These are phyloP conservation scores for Populus deltoides DNA, from an alignment of 345 rosid species.

Conservation along the genomic window DNA sequence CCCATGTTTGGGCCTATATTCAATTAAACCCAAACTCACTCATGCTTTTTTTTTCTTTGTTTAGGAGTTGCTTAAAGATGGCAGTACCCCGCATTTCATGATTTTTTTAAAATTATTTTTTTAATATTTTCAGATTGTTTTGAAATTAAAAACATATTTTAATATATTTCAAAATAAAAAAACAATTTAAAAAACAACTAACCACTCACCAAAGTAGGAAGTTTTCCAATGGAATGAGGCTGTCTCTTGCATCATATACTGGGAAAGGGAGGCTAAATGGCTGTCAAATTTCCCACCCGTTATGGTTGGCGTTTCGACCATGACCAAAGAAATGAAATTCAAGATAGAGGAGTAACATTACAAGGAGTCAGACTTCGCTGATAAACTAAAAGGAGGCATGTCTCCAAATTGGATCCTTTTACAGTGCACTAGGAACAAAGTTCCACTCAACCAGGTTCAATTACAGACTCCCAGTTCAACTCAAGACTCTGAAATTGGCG, in stretches of 20 bases:
- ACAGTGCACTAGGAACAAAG: not conserved
- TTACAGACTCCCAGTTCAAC: slow-evolving; percentile 6
- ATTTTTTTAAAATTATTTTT: too few relatives aligned
- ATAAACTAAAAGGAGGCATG: not conserved
- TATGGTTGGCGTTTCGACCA: not conserved
- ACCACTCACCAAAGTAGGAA: too few relatives aligned
- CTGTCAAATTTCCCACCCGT: not conserved
- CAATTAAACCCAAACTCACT: not conserved
- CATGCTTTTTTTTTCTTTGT: not conserved
- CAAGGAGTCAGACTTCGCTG: not conserved
- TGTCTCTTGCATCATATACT: not conserved
- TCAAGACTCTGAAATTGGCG: not conserved
- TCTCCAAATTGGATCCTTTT: not conserved
- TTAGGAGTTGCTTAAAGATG: too few relatives aligned
- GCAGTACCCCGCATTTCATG: too few relatives aligned
- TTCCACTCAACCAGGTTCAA: not conserved
- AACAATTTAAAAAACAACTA: too few relatives aligned
- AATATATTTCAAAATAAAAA: too few relatives aligned
- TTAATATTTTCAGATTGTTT: too few relatives aligned
- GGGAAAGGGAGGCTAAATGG: not conserved
- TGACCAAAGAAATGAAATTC: not conserved
- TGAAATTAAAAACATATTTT: too few relatives aligned
- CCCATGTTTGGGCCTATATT: not conserved
- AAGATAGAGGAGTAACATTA: not conserved
- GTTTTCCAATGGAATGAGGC: not conserved